A percentile compares a stretch with the other conserved stretches of the same genome.
Evolutionary conservation across 2,329 filamentous ascomycete species (phyloP).

Genomic region (Kalmusia sp.): DNA sequence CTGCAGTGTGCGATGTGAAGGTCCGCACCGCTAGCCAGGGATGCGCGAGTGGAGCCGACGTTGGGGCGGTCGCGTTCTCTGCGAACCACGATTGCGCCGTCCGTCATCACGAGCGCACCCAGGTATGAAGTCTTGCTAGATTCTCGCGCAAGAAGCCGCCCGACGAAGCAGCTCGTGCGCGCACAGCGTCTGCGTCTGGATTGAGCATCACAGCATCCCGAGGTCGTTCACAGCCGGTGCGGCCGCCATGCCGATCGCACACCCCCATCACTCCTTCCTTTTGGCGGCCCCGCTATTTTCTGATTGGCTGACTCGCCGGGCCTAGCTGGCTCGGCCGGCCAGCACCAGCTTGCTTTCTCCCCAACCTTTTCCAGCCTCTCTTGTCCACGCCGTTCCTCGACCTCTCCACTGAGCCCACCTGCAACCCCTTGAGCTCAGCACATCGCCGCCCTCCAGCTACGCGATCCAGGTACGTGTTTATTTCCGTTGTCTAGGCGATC

Average conservation of each 20-base stretch:
- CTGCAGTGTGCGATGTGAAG: background rate
- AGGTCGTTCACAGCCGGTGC: background rate
- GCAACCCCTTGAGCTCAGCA: background rate
- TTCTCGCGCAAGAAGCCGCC: too few species aligned
- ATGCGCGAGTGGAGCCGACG: constrained; percentile 5
- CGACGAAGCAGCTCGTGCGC: too few species aligned
- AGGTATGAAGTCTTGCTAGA: too few species aligned
- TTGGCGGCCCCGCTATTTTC: constrained; percentile 2
- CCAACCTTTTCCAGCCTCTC: constrained; percentile 1
- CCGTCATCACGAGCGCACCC: background rate
- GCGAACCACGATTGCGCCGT: constrained; percentile 6
- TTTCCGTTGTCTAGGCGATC: constrained; percentile 28
- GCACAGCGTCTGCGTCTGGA: too few species aligned
- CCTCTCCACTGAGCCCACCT: constrained; percentile 5
- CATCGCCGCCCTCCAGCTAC: constrained; percentile 2
- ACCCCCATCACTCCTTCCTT: constrained; percentile 6
- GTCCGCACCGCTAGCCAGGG: background rate
- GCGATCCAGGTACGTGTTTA: constrained; percentile 34
- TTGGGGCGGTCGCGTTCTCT: background rate
- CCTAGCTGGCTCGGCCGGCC: constrained; percentile 1
- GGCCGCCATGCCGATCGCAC: constrained; percentile 7
- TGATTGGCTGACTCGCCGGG: constrained; percentile 8
- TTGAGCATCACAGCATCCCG: too few species aligned
- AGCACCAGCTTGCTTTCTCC: constrained; percentile 8
- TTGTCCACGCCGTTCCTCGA: constrained; percentile 3